A percentile compares a stretch with the other conserved stretches of the same genome.
These are phyloP conservation scores for Aspergillus heteromorphus DNA, from an alignment of 495 filamentous ascomycete genomes.

Conservation along the genomic window DNA sequence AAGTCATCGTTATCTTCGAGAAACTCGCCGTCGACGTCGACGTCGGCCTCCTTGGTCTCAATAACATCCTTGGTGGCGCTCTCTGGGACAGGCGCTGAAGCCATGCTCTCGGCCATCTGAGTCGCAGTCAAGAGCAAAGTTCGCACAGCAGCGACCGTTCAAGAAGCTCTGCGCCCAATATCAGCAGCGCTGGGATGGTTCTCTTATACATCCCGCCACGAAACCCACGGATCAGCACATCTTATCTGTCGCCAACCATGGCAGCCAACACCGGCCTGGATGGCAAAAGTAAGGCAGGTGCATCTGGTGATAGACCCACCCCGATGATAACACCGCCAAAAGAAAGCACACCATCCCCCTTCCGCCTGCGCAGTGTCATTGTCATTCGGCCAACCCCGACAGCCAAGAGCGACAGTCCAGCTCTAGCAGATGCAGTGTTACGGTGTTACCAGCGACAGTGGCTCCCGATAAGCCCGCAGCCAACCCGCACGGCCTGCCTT, in stretches of 20 bases:
- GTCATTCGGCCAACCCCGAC: background rate
- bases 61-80: background rate
- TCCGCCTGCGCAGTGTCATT: no score
- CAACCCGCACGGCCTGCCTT: background rate
- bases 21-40: background rate
- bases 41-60: background rate
- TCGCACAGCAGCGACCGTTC: background rate
- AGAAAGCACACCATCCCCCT: constrained; percentile 1
- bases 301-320: background rate
- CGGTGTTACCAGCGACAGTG: background rate
- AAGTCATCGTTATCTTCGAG: background rate
- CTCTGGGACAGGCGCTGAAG: background rate
- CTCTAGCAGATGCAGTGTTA: background rate
- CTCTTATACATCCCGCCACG: background rate
- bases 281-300: background rate
- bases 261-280: background rate
- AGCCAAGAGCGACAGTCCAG: background rate
- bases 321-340: background rate
- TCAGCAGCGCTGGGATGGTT: background rate
- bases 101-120: background rate
- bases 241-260: background rate
- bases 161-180: background rate
- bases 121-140: background rate
- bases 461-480: background rate
- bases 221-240: background rate